Evolutionary conservation across 345 rosid species (phyloP), one percentile per base, ranked within the genome.

Genomic region (Sapria himalayana): DNA sequence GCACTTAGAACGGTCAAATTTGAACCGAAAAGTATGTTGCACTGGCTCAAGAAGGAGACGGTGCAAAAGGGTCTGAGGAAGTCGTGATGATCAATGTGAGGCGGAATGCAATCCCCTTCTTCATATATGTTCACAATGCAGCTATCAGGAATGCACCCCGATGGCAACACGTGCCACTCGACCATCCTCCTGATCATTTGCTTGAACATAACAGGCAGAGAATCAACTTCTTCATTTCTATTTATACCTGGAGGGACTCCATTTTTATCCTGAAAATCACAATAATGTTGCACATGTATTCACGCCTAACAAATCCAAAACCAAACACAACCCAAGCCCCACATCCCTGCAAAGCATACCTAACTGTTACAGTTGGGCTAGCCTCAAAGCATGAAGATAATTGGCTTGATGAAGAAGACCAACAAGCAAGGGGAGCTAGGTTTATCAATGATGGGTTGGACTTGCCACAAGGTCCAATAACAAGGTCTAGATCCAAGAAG

Each of bases 81-180:
- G 52, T 76, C 80, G 3, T 69, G 77, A 50, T 69, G 71, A 43
- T 76, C 74, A 8, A 72, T 72, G 37, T 76, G 85, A 7, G 80
- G 85, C 41, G 77, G 85, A 64, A 72, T 72, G 52, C 80, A 72
- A 45, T 76, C 77, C 25, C 77, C 80, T 64, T 76, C 80, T 0
- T 64, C 69, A 18, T 76, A 76, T 42, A 76, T 69, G 39, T 76
- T 76, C 19, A 76, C 85, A 22, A 76, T 76, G 60, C 80, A 76
- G 39, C 77, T 72, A 47, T 76, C 60, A 0, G 85, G 85, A 5
- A 72, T 57, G 52, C 79, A 72, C 25, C 60, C 50, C 14, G 76
- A 69, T 22, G 80, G 80, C 46, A 72, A 37, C 2, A 76, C 52
- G 53, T 66, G 76, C 74, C 79, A 76, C 31, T 37, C 16, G 22